Conservation (phyloP, 208 protist genomes). For the Acanthamoeba sp. region DNA sequence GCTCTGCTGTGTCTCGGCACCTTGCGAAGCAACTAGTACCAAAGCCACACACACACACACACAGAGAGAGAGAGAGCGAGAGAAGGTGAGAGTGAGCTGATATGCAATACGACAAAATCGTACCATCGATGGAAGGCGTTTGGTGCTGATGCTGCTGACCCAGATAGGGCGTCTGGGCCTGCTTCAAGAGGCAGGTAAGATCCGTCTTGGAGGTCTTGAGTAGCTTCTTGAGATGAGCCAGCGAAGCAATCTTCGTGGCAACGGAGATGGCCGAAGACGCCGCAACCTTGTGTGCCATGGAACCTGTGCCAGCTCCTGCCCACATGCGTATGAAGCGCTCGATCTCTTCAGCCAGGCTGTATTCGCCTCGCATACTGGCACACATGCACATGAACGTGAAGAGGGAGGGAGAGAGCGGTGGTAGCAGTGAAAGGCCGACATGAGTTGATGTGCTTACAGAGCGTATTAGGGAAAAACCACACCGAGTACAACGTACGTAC, state of each 20-base stretch:
- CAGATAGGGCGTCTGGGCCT: slow-evolving; percentile 16
- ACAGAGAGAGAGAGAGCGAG: background rate
- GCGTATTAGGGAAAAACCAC: background rate
- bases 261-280: slow-evolving; percentile 60
- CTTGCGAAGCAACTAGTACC: background rate
- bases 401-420: background rate
- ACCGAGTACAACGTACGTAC: background rate
- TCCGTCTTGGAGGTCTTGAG: slow-evolving; percentile 67
- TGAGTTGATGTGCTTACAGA: too few relatives aligned
- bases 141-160: background rate
- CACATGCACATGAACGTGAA: background rate
- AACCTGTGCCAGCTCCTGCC: slow-evolving; percentile 45
- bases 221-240: slow-evolving; percentile 67
- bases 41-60: background rate
- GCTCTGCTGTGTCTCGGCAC: slow-evolving; percentile 27
- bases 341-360: slow-evolving; percentile 50
- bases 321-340: slow-evolving; percentile 54
- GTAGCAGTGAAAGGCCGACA: background rate
- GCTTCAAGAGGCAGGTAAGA: slow-evolving; percentile 59
- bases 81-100: background rate
- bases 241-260: slow-evolving; percentile 33
- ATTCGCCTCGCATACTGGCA: slow-evolving; percentile 42
- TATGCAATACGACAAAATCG: background rate
- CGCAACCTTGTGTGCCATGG: slow-evolving; percentile 32
- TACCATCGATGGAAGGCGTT: background rate